Conservation (phyloP, 2,329 filamentous ascomycete genomes). For the Chrysoporthe austroafricana region DNA sequence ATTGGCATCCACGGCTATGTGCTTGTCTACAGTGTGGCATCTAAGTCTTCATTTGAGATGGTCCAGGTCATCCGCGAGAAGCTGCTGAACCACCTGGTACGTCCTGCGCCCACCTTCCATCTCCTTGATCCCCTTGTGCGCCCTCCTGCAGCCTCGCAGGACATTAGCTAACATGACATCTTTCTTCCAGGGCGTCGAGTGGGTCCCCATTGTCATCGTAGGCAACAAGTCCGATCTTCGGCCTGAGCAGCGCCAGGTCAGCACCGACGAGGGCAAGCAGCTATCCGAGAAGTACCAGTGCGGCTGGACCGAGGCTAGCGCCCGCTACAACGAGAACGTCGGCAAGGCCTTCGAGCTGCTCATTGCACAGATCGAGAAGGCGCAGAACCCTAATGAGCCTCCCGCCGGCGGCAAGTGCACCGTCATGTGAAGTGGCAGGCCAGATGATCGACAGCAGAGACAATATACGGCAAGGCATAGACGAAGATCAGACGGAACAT, state of each 20-base stretch:
- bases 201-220: constrained; percentile 90
- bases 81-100: constrained; percentile 91
- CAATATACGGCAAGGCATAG: background rate
- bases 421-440: constrained; percentile 69
- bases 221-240: constrained; percentile 96
- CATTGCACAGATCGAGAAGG: constrained; percentile 93
- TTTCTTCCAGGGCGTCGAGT: constrained; percentile 76
- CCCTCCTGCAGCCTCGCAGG: background rate
- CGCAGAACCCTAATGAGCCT: constrained; percentile 85
- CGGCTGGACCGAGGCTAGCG: constrained; percentile 93
- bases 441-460: background rate
- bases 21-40: constrained; percentile 97
- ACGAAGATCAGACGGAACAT: background rate
- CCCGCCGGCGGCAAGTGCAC: constrained; percentile 78
- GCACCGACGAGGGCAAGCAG: constrained; percentile 80
- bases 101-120: background rate
- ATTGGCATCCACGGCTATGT: constrained; percentile 99
- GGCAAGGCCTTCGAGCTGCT: constrained; percentile 90
- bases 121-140: background rate
- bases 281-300: constrained; percentile 87
- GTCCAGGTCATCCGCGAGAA: constrained; percentile 94
- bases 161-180: background rate
- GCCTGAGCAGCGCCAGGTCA: constrained; percentile 90
- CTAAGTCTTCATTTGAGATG: constrained; percentile 95
- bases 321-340: constrained; percentile 93